Percentiles rank a stretch among this genome's conserved stretches.
phyloP scores from a whole-genome alignment of 176 grass and related monocot species.

The Guadua angustifolia region DNA sequence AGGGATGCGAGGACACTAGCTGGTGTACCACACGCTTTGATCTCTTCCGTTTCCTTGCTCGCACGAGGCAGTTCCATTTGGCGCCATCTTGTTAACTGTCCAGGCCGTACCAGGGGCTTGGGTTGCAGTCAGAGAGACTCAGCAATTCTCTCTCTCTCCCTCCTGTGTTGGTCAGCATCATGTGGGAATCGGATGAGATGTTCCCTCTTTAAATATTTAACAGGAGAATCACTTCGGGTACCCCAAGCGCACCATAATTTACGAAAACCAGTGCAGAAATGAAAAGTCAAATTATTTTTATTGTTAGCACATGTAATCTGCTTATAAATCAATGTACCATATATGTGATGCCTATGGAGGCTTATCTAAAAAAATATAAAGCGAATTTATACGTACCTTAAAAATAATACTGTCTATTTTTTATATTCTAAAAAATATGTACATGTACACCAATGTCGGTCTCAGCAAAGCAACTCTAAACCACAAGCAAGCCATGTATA shows the following conservation, averaged over 20 bases:
- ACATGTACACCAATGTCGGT: not conserved
- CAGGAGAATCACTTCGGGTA: slow-evolving; percentile 12
- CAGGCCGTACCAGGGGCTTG: slow-evolving; percentile 25
- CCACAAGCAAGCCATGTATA: not conserved
- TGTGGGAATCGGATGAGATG: slow-evolving; percentile 45
- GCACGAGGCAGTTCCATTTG: slow-evolving; percentile 67
- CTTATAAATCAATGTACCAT: not conserved
- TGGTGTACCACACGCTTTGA: slow-evolving; percentile 53
- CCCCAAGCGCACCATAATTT: not conserved
- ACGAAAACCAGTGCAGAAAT: not conserved
- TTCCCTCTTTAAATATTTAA: slow-evolving; percentile 24
- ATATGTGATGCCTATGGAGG: not conserved
- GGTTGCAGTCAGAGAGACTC: slow-evolving; percentile 1
- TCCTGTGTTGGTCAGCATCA: slow-evolving; percentile 43
- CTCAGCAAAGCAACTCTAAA: not conserved
- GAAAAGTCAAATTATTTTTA: not conserved
- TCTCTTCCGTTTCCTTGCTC: slow-evolving; percentile 17
- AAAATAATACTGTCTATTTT: not conserved
- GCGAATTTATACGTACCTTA: not conserved
- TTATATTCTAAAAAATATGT: too few species aligned
- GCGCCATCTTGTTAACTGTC: slow-evolving; percentile 55
- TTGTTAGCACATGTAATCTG: not conserved
- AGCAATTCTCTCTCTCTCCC: not conserved
- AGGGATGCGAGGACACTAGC: slow-evolving; percentile 64
- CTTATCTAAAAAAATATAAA: not conserved